Evolutionary conservation across 768 basidiomycete genomes (phyloP).

Genomic region (Pleurotus citrinopileatus): DNA sequence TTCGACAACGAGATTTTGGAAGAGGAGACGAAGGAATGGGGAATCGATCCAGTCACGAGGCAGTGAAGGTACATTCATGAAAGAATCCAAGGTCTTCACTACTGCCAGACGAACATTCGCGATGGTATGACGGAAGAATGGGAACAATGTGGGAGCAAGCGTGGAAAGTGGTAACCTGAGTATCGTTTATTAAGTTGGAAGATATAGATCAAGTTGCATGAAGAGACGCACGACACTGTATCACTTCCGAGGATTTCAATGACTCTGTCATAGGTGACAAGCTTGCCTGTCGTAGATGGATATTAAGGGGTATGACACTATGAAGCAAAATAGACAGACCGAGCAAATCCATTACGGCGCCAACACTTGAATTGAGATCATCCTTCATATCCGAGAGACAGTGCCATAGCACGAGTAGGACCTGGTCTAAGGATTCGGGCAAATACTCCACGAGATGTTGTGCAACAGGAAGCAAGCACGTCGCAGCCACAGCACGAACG

Average conservation of each 20-base stretch:
- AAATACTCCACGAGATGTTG: slow-evolving; percentile 74
- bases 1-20: slow-evolving; percentile 93
- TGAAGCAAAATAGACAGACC: slow-evolving; percentile 48
- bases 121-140: slow-evolving; percentile 98
- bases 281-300: slow-evolving; percentile 53
- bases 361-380: slow-evolving; percentile 94
- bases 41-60: slow-evolving; percentile 78
- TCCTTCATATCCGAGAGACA: slow-evolving; percentile 94
- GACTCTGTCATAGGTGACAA: slow-evolving; percentile 77
- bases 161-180: slow-evolving; percentile 74
- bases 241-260: slow-evolving; percentile 72
- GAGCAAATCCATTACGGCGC: slow-evolving; percentile 96
- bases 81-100: slow-evolving; percentile 82
- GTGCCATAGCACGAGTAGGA: slow-evolving; percentile 86
- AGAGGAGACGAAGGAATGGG: slow-evolving; percentile 78
- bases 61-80: slow-evolving; percentile 75
- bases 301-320: background rate
- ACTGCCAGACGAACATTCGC: slow-evolving; percentile 90
- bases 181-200: slow-evolving; percentile 7
- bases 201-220: background rate
- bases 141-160: slow-evolving; percentile 85
- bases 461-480: slow-evolving; percentile 87
- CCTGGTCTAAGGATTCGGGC: slow-evolving; percentile 64
- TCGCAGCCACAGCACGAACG: slow-evolving; percentile 92
- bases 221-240: slow-evolving; percentile 63